Percentiles rank a stretch among this genome's conserved stretches.
Evolutionary conservation across 1,284 basidiomycete species (phyloP).

Genomic region (Tausonia pullulans): DNA sequence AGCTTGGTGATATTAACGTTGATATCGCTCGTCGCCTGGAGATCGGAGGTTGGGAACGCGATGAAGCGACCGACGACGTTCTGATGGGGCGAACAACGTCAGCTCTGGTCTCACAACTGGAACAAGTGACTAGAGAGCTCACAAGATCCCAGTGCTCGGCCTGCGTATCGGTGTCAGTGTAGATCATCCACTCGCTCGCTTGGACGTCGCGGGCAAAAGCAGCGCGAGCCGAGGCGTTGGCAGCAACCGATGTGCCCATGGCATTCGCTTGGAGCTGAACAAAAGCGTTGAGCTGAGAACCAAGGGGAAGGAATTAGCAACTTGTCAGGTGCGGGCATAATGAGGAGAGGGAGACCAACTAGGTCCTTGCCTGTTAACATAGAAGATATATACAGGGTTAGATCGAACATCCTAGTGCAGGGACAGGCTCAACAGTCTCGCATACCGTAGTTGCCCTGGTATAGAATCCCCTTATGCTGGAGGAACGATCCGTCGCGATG

Average conservation of each 20-base stretch:
- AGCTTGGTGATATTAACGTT: conserved; percentile 49
- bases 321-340: too few species aligned
- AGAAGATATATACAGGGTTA: too few species aligned
- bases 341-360: too few species aligned
- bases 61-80: conserved; percentile 52
- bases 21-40: conserved; percentile 49
- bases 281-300: conserved; percentile 21
- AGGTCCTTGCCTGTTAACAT: too few species aligned
- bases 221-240: conserved; percentile 32
- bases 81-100: conserved; percentile 26
- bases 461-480: not conserved
- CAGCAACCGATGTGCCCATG: conserved; percentile 45
- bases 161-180: conserved; percentile 44
- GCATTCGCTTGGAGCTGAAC: conserved; percentile 30
- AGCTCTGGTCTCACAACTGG: not conserved
- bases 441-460: not conserved
- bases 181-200: conserved; percentile 55
- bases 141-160: conserved; percentile 57
- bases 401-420: conserved; percentile 36
- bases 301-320: too few species aligned
- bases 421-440: conserved; percentile 29
- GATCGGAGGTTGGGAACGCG: conserved; percentile 48
- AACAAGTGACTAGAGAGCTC: conserved; percentile 22
- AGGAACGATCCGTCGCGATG: conserved; percentile 41
- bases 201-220: conserved; percentile 45